Percentiles rank a stretch among this genome's conserved stretches.
Conservation (phyloP, 108 stramenopile species). For the Thalassiosira profunda region DNA sequence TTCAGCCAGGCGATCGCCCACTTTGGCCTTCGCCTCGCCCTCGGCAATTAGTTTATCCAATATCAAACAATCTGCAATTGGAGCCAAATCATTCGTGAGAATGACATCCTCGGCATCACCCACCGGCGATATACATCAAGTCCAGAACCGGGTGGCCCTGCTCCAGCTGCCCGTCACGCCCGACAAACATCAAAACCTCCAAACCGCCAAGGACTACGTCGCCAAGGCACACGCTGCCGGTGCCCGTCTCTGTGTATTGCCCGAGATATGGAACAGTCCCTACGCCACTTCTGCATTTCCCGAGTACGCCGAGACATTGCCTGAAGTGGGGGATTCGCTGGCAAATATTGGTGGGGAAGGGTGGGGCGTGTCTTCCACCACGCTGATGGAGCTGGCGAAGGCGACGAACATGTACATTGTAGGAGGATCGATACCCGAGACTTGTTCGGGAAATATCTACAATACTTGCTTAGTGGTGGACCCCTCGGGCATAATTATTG, state of each 20-base stretch:
- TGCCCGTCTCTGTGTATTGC: conserved; percentile 87
- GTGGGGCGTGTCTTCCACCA: conserved; percentile 53
- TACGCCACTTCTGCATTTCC: conserved; percentile 97
- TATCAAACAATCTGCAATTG: no score
- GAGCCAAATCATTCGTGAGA: no score
- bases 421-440: conserved; percentile 98
- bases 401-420: conserved; percentile 86
- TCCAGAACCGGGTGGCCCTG: conserved; percentile 73
- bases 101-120: neutral
- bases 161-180: conserved; percentile 90
- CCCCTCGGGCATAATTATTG: conserved; percentile 79
- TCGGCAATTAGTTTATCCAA: no score
- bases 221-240: conserved; percentile 71
- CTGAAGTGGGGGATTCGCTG: conserved; percentile 58
- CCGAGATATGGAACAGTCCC: conserved; percentile 99
- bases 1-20: no score
- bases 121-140: conserved; percentile 6
- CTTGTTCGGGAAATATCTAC: conserved; percentile 69
- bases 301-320: conserved; percentile 95
- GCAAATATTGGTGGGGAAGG: neutral
- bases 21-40: neutral
- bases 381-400: conserved; percentile 70
- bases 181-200: conserved; percentile 86
- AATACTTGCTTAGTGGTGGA: conserved; percentile 91
- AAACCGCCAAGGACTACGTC: conserved; percentile 68